Evolutionary conservation across 169 alveolate species (phyloP).

Genomic region (Cryptosporidium tyzzeri): DNA sequence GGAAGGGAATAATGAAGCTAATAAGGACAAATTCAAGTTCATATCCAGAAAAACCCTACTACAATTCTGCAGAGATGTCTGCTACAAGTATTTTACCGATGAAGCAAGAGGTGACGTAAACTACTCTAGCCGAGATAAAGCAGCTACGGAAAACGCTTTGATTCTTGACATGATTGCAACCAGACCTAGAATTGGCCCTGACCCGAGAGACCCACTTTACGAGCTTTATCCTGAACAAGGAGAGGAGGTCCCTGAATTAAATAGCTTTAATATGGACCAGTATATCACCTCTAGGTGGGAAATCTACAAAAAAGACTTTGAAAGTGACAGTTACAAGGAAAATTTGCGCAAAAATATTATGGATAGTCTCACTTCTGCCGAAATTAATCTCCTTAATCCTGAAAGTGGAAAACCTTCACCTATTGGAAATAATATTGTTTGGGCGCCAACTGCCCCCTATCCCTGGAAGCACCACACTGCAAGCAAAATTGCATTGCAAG

Average conservation of each 20-base stretch:
- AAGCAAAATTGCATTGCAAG: neutral
- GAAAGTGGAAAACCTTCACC: neutral
- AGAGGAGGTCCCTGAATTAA: conserved; percentile 60
- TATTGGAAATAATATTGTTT: conserved; percentile 12
- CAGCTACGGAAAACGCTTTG: conserved; percentile 43
- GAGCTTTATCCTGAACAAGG: conserved; percentile 75
- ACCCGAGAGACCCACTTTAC: conserved; percentile 55
- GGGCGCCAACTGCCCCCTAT: conserved; percentile 56
- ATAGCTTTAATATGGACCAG: conserved; percentile 60
- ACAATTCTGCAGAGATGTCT: conserved; percentile 73
- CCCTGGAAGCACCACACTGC: conserved; percentile 65
- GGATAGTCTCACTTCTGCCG: conserved; percentile 55
- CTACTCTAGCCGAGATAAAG: conserved; percentile 31
- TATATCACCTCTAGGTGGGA: conserved; percentile 73
- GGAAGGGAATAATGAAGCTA: conserved; percentile 21
- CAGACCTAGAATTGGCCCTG: conserved; percentile 61
- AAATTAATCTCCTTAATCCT: conserved; percentile 33
- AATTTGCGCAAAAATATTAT: conserved; percentile 30
- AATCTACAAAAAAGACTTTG: conserved; percentile 33
- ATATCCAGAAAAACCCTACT: conserved; percentile 21
- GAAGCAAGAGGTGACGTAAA: conserved; percentile 73
- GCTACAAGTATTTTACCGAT: conserved; percentile 70
- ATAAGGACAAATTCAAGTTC: conserved; percentile 43
- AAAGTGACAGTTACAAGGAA: conserved; percentile 6
- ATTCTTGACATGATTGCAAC: conserved; percentile 60